phyloP scores from a whole-genome alignment of 2,329 filamentous ascomycete species.

The Camillea tinctor region DNA sequence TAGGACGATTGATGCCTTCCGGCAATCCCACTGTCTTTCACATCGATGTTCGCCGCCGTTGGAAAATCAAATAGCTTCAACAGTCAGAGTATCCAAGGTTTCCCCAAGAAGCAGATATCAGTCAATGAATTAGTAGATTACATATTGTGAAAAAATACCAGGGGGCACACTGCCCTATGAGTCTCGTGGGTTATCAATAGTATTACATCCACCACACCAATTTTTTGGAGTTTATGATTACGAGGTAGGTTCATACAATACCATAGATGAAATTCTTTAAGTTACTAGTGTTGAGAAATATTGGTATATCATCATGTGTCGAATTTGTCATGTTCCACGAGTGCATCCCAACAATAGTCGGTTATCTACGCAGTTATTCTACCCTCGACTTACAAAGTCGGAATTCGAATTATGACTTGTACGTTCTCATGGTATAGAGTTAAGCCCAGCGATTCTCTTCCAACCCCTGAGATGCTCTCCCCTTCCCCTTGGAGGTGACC shows the following conservation, averaged over 20 bases:
- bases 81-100: background rate
- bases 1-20: background rate
- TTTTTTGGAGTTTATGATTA: background rate
- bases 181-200: background rate
- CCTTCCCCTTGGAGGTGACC: too few species aligned
- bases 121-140: background rate
- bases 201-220: background rate
- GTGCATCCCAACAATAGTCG: background rate
- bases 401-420: too few species aligned
- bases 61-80: background rate
- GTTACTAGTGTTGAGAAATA: background rate
- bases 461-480: too few species aligned
- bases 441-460: too few species aligned
- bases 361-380: background rate
- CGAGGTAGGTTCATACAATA: background rate
- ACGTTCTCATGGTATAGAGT: too few species aligned
- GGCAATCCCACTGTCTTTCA: background rate
- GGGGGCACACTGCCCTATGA: too few species aligned
- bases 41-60: background rate
- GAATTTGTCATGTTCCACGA: background rate
- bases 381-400: background rate
- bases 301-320: background rate
- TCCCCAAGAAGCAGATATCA: background rate
- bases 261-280: background rate
- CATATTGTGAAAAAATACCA: background rate